Percentiles rank a stretch among this genome's conserved stretches.
phyloP scores from a whole-genome alignment of 495 filamentous ascomycete genomes.

The Usnea hakonensis region DNA sequence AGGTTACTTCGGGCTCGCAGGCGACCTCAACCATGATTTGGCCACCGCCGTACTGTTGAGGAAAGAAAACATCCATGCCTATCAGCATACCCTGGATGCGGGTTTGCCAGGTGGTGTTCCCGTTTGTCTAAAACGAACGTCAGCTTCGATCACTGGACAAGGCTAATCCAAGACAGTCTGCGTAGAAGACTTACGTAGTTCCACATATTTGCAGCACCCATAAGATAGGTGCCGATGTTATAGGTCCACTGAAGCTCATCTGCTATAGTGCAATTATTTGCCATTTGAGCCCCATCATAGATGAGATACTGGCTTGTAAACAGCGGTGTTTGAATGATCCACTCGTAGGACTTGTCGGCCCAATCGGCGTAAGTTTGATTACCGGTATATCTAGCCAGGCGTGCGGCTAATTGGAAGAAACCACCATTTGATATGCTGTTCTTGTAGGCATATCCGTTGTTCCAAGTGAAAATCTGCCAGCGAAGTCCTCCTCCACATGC shows the following conservation, averaged over 20 bases:
- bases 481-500: conserved; percentile 42
- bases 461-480: conserved; percentile 41
- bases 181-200: conserved; percentile 44
- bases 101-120: conserved; percentile 44
- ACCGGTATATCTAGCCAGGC: conserved; percentile 62
- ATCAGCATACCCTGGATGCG: conserved; percentile 51
- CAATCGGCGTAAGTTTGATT: conserved; percentile 63
- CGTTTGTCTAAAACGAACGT: conserved; percentile 31
- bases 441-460: conserved; percentile 48
- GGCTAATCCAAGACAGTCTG: background rate
- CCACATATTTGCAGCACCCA: conserved; percentile 64
- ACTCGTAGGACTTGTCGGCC: conserved; percentile 64
- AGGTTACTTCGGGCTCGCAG: conserved; percentile 56
- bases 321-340: conserved; percentile 47
- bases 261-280: conserved; percentile 28
- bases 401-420: conserved; percentile 63
- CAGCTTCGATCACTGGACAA: background rate
- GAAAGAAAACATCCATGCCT: conserved; percentile 48
- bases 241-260: conserved; percentile 56
- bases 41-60: conserved; percentile 41
- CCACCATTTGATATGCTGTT: conserved; percentile 60
- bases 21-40: conserved; percentile 60
- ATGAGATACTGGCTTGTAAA: conserved; percentile 43
- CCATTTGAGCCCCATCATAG: conserved; percentile 46
- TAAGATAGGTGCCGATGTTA: conserved; percentile 60